Conservation (phyloP, 1,284 basidiomycete genomes). For the Trichosporon ovoides region DNA sequence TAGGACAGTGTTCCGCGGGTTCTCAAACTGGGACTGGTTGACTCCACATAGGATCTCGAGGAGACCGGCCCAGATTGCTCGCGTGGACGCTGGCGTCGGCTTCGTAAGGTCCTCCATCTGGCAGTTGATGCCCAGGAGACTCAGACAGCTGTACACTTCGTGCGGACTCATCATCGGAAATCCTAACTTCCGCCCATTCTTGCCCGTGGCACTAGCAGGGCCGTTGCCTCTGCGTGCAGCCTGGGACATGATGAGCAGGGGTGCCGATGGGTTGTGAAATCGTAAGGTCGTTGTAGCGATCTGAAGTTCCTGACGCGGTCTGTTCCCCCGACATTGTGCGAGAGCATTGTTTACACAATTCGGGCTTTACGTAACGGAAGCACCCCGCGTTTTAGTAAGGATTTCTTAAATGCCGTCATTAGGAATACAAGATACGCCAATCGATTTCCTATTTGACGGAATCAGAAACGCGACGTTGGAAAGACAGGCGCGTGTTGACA, state of each 20-base stretch:
- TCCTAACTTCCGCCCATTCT: slow-evolving; percentile 19
- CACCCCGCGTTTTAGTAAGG: background rate
- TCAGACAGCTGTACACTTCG: slow-evolving; percentile 33
- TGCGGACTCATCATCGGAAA: slow-evolving; percentile 36
- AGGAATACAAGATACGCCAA: background rate
- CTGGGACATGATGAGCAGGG: background rate
- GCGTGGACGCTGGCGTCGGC: slow-evolving; percentile 63
- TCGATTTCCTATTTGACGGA: background rate
- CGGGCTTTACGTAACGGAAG: background rate
- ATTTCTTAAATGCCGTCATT: too few species aligned
- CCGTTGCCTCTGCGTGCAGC: background rate
- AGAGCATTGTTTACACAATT: slow-evolving; percentile 8
- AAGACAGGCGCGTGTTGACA: slow-evolving; percentile 14
- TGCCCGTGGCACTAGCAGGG: slow-evolving; percentile 12
- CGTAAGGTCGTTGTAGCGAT: background rate
- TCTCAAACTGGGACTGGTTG: slow-evolving; percentile 57
- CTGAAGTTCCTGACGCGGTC: background rate
- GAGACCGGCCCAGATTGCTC: slow-evolving; percentile 52
- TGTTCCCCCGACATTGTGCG: background rate
- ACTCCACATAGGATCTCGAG: slow-evolving; percentile 66
- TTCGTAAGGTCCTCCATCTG: slow-evolving; percentile 63
- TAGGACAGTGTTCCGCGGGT: slow-evolving; percentile 58
- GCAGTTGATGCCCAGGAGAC: slow-evolving; percentile 49
- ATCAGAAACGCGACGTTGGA: background rate
- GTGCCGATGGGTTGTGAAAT: background rate